Conservation (phyloP, 1,284 basidiomycete genomes). For the Leccinum variabile region DNA sequence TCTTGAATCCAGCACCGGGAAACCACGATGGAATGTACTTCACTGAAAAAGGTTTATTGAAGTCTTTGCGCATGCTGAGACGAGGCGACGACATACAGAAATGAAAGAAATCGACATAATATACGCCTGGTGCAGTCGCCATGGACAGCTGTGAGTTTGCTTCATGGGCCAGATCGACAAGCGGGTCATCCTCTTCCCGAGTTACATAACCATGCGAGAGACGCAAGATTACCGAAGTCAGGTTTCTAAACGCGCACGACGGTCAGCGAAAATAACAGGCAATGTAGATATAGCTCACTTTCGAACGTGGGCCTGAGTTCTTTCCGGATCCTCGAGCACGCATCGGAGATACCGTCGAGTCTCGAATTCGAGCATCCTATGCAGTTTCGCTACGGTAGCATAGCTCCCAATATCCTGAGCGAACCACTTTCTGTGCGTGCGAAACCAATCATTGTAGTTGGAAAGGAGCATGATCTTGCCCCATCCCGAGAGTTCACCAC, state of each 20-base stretch:
- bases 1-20: conserved; percentile 59
- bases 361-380: conserved; percentile 27
- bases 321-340: conserved; percentile 16
- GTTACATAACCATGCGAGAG: conserved; percentile 25
- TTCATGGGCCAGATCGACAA: conserved; percentile 20
- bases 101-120: conserved; percentile 21
- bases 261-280: background rate
- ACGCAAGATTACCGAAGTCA: conserved; percentile 20
- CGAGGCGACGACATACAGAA: conserved; percentile 7
- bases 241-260: conserved; percentile 7
- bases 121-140: conserved; percentile 5
- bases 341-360: conserved; percentile 13
- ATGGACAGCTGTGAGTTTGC: conserved; percentile 19
- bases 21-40: conserved; percentile 59
- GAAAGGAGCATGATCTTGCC: too few relatives aligned
- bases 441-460: too few relatives aligned
- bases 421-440: conserved; percentile 21
- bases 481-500: too few relatives aligned
- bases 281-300: conserved; percentile 11
- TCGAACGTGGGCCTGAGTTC: conserved; percentile 17
- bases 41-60: conserved; percentile 37
- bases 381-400: conserved; percentile 15
- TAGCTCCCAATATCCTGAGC: conserved; percentile 34
- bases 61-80: too few relatives aligned
- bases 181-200: conserved; percentile 19